phyloP scores from a whole-genome alignment of 257 asterid species.

The Anisodus acutangulus region DNA sequence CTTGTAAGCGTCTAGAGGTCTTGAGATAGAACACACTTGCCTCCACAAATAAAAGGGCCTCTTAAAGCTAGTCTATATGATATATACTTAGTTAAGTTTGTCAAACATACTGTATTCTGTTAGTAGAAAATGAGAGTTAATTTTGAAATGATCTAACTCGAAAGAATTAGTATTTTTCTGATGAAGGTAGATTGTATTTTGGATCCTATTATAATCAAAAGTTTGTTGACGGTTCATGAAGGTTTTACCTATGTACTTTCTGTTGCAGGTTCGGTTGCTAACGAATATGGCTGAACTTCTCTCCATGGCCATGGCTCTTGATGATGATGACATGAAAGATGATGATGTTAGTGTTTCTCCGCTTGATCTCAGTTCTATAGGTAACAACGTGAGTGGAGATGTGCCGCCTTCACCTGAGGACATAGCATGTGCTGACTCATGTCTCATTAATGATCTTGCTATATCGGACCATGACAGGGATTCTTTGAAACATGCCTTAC shows the following conservation, averaged over 20 bases:
- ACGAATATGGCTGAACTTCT: slow-evolving; percentile 26
- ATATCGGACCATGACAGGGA: slow-evolving; percentile 47
- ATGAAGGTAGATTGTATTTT: not conserved
- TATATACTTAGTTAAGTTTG: not conserved
- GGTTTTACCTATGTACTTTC: not conserved
- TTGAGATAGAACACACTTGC: not conserved
- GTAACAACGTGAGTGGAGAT: slow-evolving; percentile 36
- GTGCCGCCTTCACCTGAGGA: slow-evolving; percentile 56
- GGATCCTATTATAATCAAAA: not conserved
- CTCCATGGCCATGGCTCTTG: slow-evolving; percentile 27
- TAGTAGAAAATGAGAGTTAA: not conserved
- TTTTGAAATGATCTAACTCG: not conserved
- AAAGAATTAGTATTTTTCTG: not conserved
- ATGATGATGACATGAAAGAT: slow-evolving; percentile 38
- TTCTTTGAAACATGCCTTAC: slow-evolving; percentile 47
- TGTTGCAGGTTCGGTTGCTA: slow-evolving; percentile 8
- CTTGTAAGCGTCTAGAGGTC: not conserved
- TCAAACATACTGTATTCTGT: not conserved
- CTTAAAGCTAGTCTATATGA: not conserved
- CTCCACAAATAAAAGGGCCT: not conserved
- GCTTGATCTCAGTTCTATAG: slow-evolving; percentile 25
- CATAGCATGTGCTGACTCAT: slow-evolving; percentile 77
- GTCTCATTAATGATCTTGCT: slow-evolving; percentile 58
- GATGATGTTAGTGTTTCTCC: slow-evolving; percentile 31
- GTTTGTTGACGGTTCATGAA: slow-evolving; percentile 6